Conservation (phyloP, 345 rosid genomes). For the Eucalyptus erythrocorys region DNA sequence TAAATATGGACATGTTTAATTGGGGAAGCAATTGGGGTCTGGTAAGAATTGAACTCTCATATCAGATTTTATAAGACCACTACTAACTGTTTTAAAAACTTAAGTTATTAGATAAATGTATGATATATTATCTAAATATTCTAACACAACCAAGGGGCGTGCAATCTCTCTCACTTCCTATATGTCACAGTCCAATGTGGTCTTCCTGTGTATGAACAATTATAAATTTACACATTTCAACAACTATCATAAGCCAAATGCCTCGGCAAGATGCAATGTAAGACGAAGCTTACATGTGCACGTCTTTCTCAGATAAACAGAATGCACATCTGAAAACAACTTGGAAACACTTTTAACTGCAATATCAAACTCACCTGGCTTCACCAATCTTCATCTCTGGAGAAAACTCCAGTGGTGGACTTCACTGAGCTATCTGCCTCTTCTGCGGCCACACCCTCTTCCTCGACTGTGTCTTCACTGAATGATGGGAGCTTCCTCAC, state of each 20-base stretch:
- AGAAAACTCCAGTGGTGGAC: not conserved
- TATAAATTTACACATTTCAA: no score
- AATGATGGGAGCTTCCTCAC: conserved; percentile 10
- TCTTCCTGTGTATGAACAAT: not conserved
- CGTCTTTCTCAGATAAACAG: not conserved
- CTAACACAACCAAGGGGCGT: not conserved
- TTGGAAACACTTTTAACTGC: not conserved
- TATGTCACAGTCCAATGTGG: not conserved
- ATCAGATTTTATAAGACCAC: fast-evolving
- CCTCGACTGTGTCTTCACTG: not conserved
- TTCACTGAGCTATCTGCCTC: not conserved
- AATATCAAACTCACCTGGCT: conserved; percentile 6
- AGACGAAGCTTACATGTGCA: not conserved
- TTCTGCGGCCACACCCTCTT: not conserved
- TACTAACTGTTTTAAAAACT: fast-evolving
- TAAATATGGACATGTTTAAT: no score
- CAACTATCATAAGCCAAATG: not conserved
- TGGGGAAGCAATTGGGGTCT: no score
- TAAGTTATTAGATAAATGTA: no score
- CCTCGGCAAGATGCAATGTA: not conserved
- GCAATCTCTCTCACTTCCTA: not conserved
- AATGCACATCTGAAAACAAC: not conserved
- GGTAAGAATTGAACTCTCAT: no score
- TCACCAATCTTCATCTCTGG: not conserved
- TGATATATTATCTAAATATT: no score